A percentile compares a stretch with the other conserved stretches of the same genome.
Evolutionary conservation across 2,329 filamentous ascomycete genomes (phyloP).

Genomic region (Fusarium floridanum): DNA sequence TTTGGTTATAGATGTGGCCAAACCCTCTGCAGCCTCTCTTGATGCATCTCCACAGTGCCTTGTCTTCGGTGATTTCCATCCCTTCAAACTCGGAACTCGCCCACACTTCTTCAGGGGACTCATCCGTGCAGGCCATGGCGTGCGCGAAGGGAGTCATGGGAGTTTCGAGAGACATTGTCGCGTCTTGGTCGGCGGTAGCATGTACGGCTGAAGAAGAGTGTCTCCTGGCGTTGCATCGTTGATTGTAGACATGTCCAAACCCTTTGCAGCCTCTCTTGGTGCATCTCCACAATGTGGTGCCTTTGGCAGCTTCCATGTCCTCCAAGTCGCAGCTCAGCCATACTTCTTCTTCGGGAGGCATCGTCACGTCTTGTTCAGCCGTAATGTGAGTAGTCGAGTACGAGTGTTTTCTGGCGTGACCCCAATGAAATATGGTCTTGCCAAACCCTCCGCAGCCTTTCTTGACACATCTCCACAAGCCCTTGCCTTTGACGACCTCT

Average conservation of each 20-base stretch:
- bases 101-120: conserved; percentile 11
- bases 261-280: background rate
- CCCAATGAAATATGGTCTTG: no score
- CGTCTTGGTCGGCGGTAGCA: background rate
- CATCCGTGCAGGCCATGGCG: background rate
- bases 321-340: conserved; percentile 18
- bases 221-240: background rate
- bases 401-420: no score
- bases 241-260: background rate
- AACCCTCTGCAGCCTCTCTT: conserved; percentile 27
- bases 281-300: background rate
- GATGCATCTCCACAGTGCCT: conserved; percentile 14
- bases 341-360: background rate
- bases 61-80: conserved; percentile 15
- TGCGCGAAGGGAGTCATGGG: conserved; percentile 1
- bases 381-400: no score
- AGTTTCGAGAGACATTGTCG: background rate
- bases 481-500: conserved; percentile 7
- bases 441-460: no score
- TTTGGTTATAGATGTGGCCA: background rate
- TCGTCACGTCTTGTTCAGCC: no score
- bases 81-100: conserved; percentile 13
- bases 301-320: conserved; percentile 19
- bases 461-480: no score
- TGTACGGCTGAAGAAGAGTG: background rate